Evolutionary conservation across 2,329 filamentous ascomycete species (phyloP).

Genomic region (Conoideocrella luteorostrata): DNA sequence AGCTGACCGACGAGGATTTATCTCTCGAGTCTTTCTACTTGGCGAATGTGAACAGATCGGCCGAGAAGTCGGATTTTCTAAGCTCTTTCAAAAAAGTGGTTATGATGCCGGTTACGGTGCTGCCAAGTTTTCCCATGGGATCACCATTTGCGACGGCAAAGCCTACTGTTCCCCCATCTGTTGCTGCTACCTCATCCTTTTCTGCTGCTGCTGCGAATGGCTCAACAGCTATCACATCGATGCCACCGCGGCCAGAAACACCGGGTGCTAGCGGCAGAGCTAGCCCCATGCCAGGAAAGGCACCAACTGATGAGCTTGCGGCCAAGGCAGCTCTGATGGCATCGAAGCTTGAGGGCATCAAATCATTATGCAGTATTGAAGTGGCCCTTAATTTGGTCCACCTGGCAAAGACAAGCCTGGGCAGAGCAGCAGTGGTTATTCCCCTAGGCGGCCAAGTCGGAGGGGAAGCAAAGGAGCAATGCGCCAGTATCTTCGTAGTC

Average conservation of each 20-base stretch:
- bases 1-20: conserved; percentile 83
- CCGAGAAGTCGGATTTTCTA: conserved; percentile 92
- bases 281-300: conserved; percentile 47
- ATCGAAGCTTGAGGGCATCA: conserved; percentile 87
- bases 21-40: conserved; percentile 91
- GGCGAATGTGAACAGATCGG: conserved; percentile 89
- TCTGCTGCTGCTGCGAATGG: conserved; percentile 19
- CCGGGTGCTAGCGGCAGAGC: conserved; percentile 36
- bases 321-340: conserved; percentile 98
- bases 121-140: conserved; percentile 60
- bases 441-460: conserved; percentile 72
- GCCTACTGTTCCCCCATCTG: conserved; percentile 16
- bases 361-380: conserved; percentile 92
- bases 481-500: conserved; percentile 79
- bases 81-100: conserved; percentile 97
- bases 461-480: conserved; percentile 80
- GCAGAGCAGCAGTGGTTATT: conserved; percentile 78
- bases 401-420: conserved; percentile 78
- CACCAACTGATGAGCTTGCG: conserved; percentile 83
- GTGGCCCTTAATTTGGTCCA: conserved; percentile 87
- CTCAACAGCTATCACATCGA: conserved; percentile 23
- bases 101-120: conserved; percentile 94
- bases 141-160: conserved; percentile 50
- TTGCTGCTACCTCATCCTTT: background rate
- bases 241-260: conserved; percentile 43